Conservation (phyloP, 2,329 filamentous ascomycete genomes). For the Alternaria longipes region DNA sequence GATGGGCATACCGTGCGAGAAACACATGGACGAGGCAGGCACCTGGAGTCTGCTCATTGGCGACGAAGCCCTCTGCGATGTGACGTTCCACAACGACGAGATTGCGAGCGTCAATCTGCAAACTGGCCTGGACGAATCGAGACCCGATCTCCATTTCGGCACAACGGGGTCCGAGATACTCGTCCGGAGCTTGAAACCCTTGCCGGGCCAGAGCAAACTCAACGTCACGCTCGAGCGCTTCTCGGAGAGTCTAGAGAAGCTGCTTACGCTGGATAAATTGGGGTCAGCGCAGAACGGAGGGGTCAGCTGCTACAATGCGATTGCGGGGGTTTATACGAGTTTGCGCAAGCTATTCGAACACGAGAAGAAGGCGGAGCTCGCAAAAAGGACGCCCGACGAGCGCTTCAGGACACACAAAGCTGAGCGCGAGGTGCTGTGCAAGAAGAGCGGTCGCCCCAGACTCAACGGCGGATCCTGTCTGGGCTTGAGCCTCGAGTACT, state of each 20-base stretch:
- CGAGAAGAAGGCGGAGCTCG: slow-evolving; percentile 64
- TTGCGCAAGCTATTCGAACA: slow-evolving; percentile 74
- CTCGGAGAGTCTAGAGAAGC: slow-evolving; percentile 73
- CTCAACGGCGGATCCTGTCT: slow-evolving; percentile 75
- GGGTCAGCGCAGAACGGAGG: slow-evolving; percentile 66
- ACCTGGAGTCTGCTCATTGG: slow-evolving; percentile 47
- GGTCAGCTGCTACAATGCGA: slow-evolving; percentile 79
- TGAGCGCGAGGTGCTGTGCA: slow-evolving; percentile 70
- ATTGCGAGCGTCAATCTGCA: slow-evolving; percentile 68
- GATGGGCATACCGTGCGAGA: slow-evolving; percentile 66
- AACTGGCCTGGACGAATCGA: slow-evolving; percentile 68
- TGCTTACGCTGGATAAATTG: slow-evolving; percentile 75
- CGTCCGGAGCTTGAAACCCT: slow-evolving; percentile 69
- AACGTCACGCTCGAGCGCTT: slow-evolving; percentile 77
- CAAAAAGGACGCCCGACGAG: slow-evolving; percentile 47
- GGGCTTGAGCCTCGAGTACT: slow-evolving; percentile 79
- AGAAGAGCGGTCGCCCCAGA: slow-evolving; percentile 72
- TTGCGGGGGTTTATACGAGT: slow-evolving; percentile 76
- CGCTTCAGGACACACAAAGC: slow-evolving; percentile 58
- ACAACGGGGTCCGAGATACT: slow-evolving; percentile 71
- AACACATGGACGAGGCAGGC: slow-evolving; percentile 37
- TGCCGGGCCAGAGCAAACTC: slow-evolving; percentile 68
- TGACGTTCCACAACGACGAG: slow-evolving; percentile 42
- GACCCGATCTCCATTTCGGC: slow-evolving; percentile 60
- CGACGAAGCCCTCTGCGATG: slow-evolving; percentile 45